Evolutionary conservation across 345 rosid species (phyloP).

Genomic region (Syzygium jambos): DNA sequence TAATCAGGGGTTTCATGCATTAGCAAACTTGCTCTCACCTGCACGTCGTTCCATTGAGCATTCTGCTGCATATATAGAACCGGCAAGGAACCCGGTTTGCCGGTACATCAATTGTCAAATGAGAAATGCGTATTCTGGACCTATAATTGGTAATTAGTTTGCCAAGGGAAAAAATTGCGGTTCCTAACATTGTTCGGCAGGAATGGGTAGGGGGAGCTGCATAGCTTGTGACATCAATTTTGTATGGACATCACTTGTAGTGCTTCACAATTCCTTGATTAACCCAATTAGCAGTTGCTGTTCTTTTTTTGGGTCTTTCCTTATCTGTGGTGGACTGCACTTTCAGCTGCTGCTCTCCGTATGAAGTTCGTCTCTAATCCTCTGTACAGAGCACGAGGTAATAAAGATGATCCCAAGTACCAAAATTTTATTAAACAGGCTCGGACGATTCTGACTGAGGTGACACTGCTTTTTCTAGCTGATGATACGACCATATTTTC

Average conservation of each 20-base stretch:
- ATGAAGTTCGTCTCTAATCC: not conserved
- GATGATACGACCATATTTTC: too few relatives aligned
- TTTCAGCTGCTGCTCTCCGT: not conserved
- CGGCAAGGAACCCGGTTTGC: not conserved
- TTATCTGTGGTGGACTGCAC: not conserved
- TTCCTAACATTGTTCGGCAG: not conserved
- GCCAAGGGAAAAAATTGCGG: not conserved
- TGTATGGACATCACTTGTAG: not conserved
- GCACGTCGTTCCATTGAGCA: not conserved
- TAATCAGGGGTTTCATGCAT: not conserved
- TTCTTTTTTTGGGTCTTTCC: not conserved
- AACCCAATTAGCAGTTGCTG: not conserved
- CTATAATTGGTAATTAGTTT: not conserved
- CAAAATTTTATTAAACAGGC: too few relatives aligned
- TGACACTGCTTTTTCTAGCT: too few relatives aligned
- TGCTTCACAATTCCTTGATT: not conserved
- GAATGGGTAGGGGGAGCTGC: not conserved
- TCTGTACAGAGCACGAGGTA: not conserved
- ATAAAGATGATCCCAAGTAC: not conserved
- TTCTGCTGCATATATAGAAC: not conserved
- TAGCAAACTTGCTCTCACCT: not conserved
- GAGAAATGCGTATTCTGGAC: not conserved
- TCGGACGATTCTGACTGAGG: too few relatives aligned
- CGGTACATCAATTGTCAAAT: not conserved
- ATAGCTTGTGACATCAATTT: not conserved